Conservation (phyloP, 106 monocot genomes). For the Dendrobium nobile region DNA sequence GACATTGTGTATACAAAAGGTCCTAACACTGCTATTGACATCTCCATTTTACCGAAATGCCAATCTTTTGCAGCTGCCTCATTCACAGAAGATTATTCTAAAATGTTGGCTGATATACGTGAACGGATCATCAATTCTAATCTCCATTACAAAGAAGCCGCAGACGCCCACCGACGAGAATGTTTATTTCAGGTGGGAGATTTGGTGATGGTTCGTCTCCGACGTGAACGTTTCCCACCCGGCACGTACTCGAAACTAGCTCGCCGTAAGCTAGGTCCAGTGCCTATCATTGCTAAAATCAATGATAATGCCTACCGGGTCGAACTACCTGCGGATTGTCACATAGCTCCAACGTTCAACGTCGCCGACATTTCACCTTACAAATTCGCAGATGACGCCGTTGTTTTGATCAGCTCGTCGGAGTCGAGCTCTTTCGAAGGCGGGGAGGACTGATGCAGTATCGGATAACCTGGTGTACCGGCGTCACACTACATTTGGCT, state of each 20-base stretch:
- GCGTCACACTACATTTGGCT: no score
- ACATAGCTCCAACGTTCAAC: neutral
- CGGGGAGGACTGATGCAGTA: no score
- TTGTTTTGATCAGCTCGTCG: no score
- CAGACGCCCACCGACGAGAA: neutral
- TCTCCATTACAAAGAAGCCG: neutral
- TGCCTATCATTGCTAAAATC: neutral
- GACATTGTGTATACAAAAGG: neutral
- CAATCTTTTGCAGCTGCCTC: neutral
- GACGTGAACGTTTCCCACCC: neutral
- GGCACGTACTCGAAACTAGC: neutral
- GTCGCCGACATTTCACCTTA: neutral
- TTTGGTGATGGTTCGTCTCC: neutral
- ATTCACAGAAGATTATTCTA: neutral
- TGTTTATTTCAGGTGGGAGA: neutral
- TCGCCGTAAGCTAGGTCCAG: neutral
- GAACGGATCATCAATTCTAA: neutral
- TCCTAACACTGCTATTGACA: neutral
- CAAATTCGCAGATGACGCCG: no score
- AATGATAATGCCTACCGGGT: neutral
- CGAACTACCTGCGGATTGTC: neutral
- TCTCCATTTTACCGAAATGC: neutral
- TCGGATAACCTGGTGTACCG: no score
- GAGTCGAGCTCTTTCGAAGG: no score
- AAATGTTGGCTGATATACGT: neutral